Evolutionary conservation across 164 flowering plant genomes (phyloP).

Genomic region (Sextonia rubra): DNA sequence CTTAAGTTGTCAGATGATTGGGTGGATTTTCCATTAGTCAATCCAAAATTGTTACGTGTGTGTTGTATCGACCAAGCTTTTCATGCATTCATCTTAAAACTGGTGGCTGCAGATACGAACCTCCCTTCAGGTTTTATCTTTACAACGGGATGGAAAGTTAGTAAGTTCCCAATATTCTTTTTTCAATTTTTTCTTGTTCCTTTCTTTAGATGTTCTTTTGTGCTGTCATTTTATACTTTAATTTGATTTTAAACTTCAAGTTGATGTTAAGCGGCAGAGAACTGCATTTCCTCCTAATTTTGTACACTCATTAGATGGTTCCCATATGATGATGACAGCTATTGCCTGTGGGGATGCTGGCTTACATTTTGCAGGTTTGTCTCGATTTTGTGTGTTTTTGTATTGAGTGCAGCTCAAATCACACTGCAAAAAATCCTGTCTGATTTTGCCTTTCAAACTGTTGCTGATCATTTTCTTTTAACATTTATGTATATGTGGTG

Average conservation of each 20-base stretch:
- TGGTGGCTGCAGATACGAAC: slow-evolving; percentile 66
- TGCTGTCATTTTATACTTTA: neutral
- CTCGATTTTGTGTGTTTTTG: neutral
- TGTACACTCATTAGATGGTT: slow-evolving; percentile 93
- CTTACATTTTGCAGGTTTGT: slow-evolving; percentile 83
- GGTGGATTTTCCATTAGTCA: neutral
- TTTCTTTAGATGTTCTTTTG: neutral
- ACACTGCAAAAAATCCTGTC: neutral
- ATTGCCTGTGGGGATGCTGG: slow-evolving; percentile 83
- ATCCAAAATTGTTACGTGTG: neutral
- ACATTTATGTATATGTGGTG: no score
- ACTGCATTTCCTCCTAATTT: slow-evolving; percentile 96
- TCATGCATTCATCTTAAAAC: neutral
- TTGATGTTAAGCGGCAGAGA: slow-evolving; percentile 68
- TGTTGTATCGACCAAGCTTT: neutral
- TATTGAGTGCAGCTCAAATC: neutral
- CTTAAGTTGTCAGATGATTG: neutral
- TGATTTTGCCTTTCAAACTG: no score
- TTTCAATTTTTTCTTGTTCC: neutral
- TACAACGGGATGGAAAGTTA: slow-evolving; percentile 55
- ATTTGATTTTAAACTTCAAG: slow-evolving; percentile 31
- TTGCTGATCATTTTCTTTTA: no score
- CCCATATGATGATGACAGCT: slow-evolving; percentile 99
- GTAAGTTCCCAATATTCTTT: slow-evolving; percentile 27
- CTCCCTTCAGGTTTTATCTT: slow-evolving; percentile 85